Evolutionary conservation across 495 filamentous ascomycete species (phyloP), one percentile per base, ranked within the genome.

Genomic region (Penicillium coprophilum): DNA sequence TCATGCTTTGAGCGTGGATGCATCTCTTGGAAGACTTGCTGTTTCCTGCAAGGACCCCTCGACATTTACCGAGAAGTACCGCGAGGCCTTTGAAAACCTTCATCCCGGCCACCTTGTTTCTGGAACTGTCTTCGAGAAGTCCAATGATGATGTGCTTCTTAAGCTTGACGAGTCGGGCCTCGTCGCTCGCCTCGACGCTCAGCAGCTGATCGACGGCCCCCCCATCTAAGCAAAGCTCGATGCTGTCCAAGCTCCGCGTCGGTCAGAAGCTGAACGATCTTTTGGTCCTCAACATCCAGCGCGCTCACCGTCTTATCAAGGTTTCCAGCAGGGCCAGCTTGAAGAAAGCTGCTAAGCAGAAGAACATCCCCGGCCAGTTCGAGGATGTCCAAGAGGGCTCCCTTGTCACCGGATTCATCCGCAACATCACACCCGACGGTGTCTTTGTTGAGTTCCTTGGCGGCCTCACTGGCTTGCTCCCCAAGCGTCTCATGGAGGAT

Each of bases 31-130:
- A 55, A 86, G 87, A 61, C 83, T 98, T 62, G 85, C 86, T 41
- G 89, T 98, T 41, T 96, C 93, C 34, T 97, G 95, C 82, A 96
- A 92, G 75, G 90, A 96, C 58, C 88, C 90, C 3, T 83, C 83
- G 15, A 79, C 81, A 1, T 92, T 91, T 62, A 87, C 86, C 15
- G 77, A 87, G 11, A 83, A 85, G 38, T 90, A 93, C 63, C 85
- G 90, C 64, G 79, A 81, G 46, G 86, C 88, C 15, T 84, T 96
- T 54, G 82, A 87, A 51, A 82, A 83, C 31, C 75, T 96, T 15
- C 78, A 84, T 27, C 72, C 85, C 43, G 92, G 92, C 32, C 72
- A 87, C 50, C 60, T 90, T 47, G 87, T 96, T 13, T 79, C 81
- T 46, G 94, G 87, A 43, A 88, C 80, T 38, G 88, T 97, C 17